Conservation (phyloP, 2,329 filamentous ascomycete genomes). For the Capronia coronata region DNA sequence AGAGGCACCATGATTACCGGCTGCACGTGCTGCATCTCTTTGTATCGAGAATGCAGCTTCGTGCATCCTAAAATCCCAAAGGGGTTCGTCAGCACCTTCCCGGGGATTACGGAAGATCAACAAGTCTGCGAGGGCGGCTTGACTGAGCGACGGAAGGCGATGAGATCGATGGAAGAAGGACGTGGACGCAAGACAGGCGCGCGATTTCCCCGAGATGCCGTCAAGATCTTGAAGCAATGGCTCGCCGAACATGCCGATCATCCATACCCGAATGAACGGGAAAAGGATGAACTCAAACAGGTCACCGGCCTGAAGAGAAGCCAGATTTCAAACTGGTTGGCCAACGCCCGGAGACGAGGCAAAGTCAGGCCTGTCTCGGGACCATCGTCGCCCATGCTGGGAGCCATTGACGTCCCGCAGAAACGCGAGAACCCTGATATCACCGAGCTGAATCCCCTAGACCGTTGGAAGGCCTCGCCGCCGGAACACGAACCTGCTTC, state of each 20-base stretch:
- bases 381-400: constrained; percentile 62
- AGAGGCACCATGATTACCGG: constrained; percentile 40
- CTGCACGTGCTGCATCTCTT: constrained; percentile 44
- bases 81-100: constrained; percentile 41
- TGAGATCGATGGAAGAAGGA: constrained; percentile 39
- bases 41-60: constrained; percentile 45
- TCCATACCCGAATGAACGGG: constrained; percentile 81
- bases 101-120: constrained; percentile 39
- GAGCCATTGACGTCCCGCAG: constrained; percentile 66
- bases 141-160: constrained; percentile 35
- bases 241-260: constrained; percentile 70
- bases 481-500: constrained; percentile 64
- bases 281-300: constrained; percentile 71
- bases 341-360: constrained; percentile 75
- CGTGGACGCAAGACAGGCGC: constrained; percentile 59
- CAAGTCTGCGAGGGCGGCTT: constrained; percentile 32
- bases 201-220: constrained; percentile 71
- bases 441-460: constrained; percentile 55
- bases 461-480: constrained; percentile 63
- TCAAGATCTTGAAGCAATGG: constrained; percentile 79
- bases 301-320: constrained; percentile 73
- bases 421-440: constrained; percentile 39
- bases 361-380: constrained; percentile 60
- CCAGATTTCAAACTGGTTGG: constrained; percentile 88
- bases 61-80: constrained; percentile 38